Evolutionary conservation across 352 stramenopile species (phyloP), one percentile per base, ranked within the genome.

Genomic region (Peronospora tabacina): DNA sequence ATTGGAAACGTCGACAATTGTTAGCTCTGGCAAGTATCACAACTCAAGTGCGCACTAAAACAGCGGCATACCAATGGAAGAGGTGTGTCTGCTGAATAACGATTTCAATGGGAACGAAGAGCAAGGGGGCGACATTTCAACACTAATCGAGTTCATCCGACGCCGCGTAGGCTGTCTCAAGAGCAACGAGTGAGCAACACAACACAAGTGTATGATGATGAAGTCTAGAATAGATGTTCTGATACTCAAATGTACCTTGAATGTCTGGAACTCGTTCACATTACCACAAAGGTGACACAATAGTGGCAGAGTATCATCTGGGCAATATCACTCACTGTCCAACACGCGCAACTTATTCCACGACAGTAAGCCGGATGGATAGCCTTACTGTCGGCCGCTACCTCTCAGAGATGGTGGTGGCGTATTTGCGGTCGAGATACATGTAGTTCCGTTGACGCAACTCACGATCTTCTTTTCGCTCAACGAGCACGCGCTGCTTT

Each of bases 151-250:
- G 5, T 39, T 41, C 0, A 56, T 90, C 9, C 57, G 55, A 30
- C 36, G 30, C 7, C 55, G 52, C 10, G 70, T 87, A n/a, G 49
- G 55, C 15, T 57, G 69, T 33, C 46, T 90, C 34, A 70, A 52
- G 22, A 87, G 70, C 22, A 87, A 88, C 43, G 66, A 77, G 29
- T 88, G 76, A 75, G 61, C 66, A 32, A 66, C 49, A 45, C 72
- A 71, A 43, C 68, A 75, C 17, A 81, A 55, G 80, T 90, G n/a
- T 90, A 90, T 54, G 80, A 90, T 28, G 80, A 90, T 46, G 80
- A 90, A 64, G 71, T 88, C 7, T 90, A 75, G 58, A 29, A 40
- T 20, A 43, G 17, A 35, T 42, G 16, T 44, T 42, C 38, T 44
- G 15, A 32, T 32, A 53, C 12, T 49, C 15, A 52, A 54, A 40